phyloP scores from a whole-genome alignment of 1,139 yeast genomes.

The Taphrina confusa region DNA sequence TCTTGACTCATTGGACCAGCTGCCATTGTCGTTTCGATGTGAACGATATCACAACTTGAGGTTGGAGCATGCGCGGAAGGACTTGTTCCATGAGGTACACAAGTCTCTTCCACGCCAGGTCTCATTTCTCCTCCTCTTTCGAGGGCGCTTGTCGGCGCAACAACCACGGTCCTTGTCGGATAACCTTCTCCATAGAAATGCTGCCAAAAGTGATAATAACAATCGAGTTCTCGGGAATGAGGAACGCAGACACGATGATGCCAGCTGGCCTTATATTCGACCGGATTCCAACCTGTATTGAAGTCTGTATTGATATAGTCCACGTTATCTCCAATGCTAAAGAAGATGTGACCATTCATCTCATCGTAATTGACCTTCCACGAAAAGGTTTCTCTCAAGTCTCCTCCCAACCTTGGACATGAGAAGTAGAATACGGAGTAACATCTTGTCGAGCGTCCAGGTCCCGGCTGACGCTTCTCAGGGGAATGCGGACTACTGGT shows the following conservation, averaged over 20 bases:
- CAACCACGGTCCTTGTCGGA: too few species aligned
- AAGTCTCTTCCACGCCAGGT: too few species aligned
- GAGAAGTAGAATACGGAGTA: neutral
- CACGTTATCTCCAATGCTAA: neutral
- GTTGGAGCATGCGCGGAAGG: too few species aligned
- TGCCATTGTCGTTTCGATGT: too few species aligned
- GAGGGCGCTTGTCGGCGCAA: too few species aligned
- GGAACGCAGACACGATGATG: neutral
- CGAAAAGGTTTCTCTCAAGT: neutral
- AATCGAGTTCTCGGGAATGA: neutral
- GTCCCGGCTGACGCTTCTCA: too few species aligned
- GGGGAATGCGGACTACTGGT: too few species aligned
- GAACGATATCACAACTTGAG: too few species aligned
- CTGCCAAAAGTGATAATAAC: neutral
- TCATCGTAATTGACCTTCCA: neutral
- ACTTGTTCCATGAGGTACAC: too few species aligned
- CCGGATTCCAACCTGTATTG: neutral
- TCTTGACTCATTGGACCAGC: too few species aligned
- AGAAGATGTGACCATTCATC: neutral
- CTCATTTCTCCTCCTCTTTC: too few species aligned
- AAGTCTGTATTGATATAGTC: neutral
- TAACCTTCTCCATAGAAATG: constrained; percentile 2
- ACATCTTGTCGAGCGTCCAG: too few species aligned
- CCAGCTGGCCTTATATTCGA: neutral
- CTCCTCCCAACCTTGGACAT: neutral